Base-by-base conservation (phyloP, 139 green algal species). In the Trebouxia sp. region DNA sequence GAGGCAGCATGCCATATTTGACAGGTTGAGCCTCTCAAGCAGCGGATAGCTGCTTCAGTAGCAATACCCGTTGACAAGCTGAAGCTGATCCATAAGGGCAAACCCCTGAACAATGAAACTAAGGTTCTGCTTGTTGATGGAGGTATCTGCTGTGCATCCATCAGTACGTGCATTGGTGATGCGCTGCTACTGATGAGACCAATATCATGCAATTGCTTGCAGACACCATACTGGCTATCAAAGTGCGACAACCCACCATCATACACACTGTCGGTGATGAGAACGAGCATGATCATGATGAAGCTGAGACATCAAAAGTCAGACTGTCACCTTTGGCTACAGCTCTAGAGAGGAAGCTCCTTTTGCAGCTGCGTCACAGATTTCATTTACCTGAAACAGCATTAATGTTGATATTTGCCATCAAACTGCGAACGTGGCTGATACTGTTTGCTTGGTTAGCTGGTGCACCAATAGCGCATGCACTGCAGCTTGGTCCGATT, bases 361-460 rank as follows among this genome's bases (percentile, higher is more conserved):
- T 74, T 35, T n/a, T 15, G 48, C 76, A 83, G 12, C 55, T 88
- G 50, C 75, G 62, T 38, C 75, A 69, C 17, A 41, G 55, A 4
- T 47, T 72, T 30, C 65, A 56, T 1, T 28, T 90, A 39, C 87
- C 87, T 37, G 87, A 91, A 30, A 22, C 47, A 26, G 12, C 86
- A 2, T 28, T 91, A 1, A 55, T 53, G 32, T n/a, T 83, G 12
- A n/a, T 87, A 4, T 48, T 90, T 6, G 26, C 0, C 3, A 37
- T 87, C 1, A 38, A 51, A 3, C 12, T 43, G 8, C 66, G 45
- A 4, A 66, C 75, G 11, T 91, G 84, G 84, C n/a, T 88, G 37
- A 69, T 43, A 12, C 39, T 88, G 17, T 17, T 65, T 28, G 76
- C 51, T 9, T 91, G 85, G 88, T 80, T 90, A 38, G 41, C 78